Evolutionary conservation across 163 green algal genomes (phyloP).

Genomic region (Scenedesmus sp.): DNA sequence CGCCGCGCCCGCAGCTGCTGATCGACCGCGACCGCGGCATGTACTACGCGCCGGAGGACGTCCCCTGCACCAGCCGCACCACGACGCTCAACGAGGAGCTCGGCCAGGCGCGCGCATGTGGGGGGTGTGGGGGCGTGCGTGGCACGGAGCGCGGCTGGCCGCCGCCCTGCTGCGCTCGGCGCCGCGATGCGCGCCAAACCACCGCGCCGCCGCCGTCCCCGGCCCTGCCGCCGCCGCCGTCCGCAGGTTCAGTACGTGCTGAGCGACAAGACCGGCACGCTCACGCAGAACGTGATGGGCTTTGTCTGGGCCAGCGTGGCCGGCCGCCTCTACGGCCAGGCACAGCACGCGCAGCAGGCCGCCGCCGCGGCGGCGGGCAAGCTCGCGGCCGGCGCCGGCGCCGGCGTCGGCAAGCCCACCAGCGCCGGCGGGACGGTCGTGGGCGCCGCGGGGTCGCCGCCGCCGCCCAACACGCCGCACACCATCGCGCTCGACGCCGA

Average conservation of each 20-base stretch:
- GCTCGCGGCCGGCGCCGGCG: not conserved
- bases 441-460: not conserved
- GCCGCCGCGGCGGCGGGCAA: slow-evolving; percentile 2
- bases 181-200: too few relatives aligned
- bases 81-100: slow-evolving; percentile 92
- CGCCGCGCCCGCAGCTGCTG: slow-evolving; percentile 22
- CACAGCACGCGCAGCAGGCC: slow-evolving; percentile 3
- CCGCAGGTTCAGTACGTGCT: slow-evolving; percentile 84
- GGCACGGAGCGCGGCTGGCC: too few relatives aligned
- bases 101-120: slow-evolving; percentile 82
- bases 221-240: not conserved
- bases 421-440: slow-evolving; percentile 16
- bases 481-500: slow-evolving; percentile 25
- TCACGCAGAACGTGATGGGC: slow-evolving; percentile 87
- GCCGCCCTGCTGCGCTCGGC: too few relatives aligned
- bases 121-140: slow-evolving; percentile 60
- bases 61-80: slow-evolving; percentile 73
- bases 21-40: slow-evolving; percentile 62
- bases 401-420: not conserved
- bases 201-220: too few relatives aligned
- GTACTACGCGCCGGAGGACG: slow-evolving; percentile 57
- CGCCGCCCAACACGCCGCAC: slow-evolving; percentile 42
- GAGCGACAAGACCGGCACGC: slow-evolving; percentile 90
- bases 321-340: slow-evolving; percentile 58
- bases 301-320: slow-evolving; percentile 68